Base-by-base conservation (phyloP, 495 filamentous ascomycete genomes). In the Penicillium turbatum region DNA sequence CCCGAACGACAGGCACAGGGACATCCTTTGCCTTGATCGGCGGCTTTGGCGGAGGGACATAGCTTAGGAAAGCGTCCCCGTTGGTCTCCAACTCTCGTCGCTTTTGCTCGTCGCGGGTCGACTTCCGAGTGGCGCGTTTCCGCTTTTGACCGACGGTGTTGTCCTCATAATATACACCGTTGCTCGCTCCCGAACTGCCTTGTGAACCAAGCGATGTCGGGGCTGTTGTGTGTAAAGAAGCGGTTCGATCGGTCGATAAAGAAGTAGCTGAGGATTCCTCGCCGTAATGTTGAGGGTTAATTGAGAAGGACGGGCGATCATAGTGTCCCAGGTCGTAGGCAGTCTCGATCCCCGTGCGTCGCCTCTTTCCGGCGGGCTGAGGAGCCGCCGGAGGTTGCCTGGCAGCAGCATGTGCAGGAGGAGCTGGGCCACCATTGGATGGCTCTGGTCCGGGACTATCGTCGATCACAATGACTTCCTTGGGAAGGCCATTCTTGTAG, bases 381-480 rank as follows among this genome's bases (percentile, higher is more conserved):
- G 70, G 54, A 37, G 67, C 63, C 41, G 62, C 51, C 49, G 52
- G 54, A 58, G 31, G 56, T 47, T 44, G 65, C 47, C 39, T 47
- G 10, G 49, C 8, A 6, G 53, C 38, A 5, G 46, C 45, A 35
- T 55, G 48, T 37, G 59, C 59, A 29, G 64, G 56, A 54, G 65
- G 66, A 44, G 62, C 62, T 24, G 64, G 53, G 27, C 62, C 56
- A 17, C 63, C 63, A 38, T 70, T 69, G 48, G 67, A 76, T 60
- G 57, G 80, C 70, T 74, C 82, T 29, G 86, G 82, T 51, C 86
- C 86, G 36, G 86, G 83, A n/a, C 87, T 85, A 72, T 96, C 92
- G 61, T 96, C 88, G 67, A 97, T 97, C 54, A 96, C 85, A 65
- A 97, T 96, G 66, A 97, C 82, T 71, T 96, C 92, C 65, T 92